Evolutionary conservation across 2,329 filamentous ascomycete genomes (phyloP).

Genomic region (Monilinia polystroma): DNA sequence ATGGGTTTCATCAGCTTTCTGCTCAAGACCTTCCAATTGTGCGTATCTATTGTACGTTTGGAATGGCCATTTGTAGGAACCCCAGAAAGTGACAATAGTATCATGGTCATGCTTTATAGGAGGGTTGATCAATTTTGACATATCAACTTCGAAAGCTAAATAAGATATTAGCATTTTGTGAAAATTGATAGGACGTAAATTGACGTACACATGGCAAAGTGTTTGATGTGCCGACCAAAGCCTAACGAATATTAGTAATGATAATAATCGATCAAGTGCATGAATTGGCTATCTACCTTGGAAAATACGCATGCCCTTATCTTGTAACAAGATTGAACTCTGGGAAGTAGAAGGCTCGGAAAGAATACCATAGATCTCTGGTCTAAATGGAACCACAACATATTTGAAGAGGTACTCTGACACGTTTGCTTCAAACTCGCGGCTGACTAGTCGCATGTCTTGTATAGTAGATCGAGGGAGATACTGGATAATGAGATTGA

Average conservation of each 20-base stretch:
- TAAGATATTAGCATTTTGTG: slow-evolving; percentile 9
- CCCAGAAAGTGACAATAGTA: slow-evolving; percentile 59
- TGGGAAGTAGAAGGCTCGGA: slow-evolving; percentile 35
- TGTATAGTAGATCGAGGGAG: slow-evolving; percentile 59
- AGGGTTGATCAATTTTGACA: slow-evolving; percentile 50
- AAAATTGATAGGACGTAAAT: not conserved
- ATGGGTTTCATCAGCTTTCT: slow-evolving; percentile 61
- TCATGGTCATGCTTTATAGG: slow-evolving; percentile 57
- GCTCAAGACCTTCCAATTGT: slow-evolving; percentile 58
- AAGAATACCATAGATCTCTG: slow-evolving; percentile 59
- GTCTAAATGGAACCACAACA: slow-evolving; percentile 64
- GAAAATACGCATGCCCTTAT: slow-evolving; percentile 60
- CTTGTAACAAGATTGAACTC: slow-evolving; percentile 38
- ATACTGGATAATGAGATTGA: slow-evolving; percentile 54
- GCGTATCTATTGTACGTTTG: slow-evolving; percentile 58
- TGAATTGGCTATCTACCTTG: slow-evolving; percentile 42
- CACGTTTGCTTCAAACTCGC: slow-evolving; percentile 57
- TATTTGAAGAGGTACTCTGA: slow-evolving; percentile 59
- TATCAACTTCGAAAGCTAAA: slow-evolving; percentile 60
- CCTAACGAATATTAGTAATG: slow-evolving; percentile 26
- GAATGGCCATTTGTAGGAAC: slow-evolving; percentile 63
- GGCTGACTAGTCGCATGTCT: slow-evolving; percentile 59
- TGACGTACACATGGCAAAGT: slow-evolving; percentile 56
- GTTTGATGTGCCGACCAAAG: slow-evolving; percentile 59
- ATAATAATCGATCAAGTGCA: not conserved